Evolutionary conservation across 78 protist species (phyloP), one percentile per base, ranked within the genome.

Genomic region (Polysphondylium violaceum): DNA sequence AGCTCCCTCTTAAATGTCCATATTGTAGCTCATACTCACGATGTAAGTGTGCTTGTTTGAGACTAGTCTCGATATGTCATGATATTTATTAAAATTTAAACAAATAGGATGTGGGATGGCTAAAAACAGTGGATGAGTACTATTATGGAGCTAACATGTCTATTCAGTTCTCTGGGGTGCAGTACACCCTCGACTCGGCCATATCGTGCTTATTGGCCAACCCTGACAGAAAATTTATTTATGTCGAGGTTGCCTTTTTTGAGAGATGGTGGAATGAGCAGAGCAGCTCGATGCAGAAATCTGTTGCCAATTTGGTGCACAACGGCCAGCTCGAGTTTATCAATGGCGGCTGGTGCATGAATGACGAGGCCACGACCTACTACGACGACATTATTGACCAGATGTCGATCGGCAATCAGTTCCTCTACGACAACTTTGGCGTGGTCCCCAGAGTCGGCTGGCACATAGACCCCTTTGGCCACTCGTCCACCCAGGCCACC

Each of bases 401-500:
- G 33, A 76, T 73, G 76, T 79, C 94, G 5, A 65, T 64, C 2
- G 97, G 97, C 0, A 92, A 86, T 56, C 89, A 47, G 29, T 95
- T 81, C 76, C 38, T 95, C 14, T 21, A 68, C 23, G 68, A 87
- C 9, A 53, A 87, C 44, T 87, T 95, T 56, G 86, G 86, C 27
- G 74, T 63, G 0, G 58, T 47, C 7, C 92, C 93, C 23, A 53
- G 38, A 47, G 75, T 74, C 55, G 85, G 76, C 0, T 68, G 93
- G 93, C 96, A 88, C 31, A 83, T 79, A 8, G 98, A 97, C 64
- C 98, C 98, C 17, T 97, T 97, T 71, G 98, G 98, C n/a, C 98
- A 97, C 69, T 35, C 93, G 14, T 23, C 61, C 25, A 58, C 93
- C 0, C 91, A 88, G 59, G 96, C 97, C 14, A 8, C 88, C 25